Base-by-base conservation (phyloP, 805 yeast species). In the Nakazawaea populi region DNA sequence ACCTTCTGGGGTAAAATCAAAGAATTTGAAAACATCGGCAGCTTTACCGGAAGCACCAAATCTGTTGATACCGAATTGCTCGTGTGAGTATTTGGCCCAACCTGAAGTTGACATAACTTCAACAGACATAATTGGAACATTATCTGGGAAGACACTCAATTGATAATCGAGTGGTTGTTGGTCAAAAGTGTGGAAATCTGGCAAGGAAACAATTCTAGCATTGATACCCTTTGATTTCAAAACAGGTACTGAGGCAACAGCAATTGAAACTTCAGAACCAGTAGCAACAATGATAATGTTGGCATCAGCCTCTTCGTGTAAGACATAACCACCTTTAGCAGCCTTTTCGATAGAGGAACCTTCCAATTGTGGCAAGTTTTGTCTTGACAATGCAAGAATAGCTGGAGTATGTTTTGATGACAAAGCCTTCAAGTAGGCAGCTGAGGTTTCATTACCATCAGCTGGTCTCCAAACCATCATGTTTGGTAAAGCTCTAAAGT, bases 31-130 rank as follows among this genome's bases (percentile, higher is more conserved):
- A 55, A 92, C 79, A 56, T 87, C 89, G 53, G 73, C 71, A 66
- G 85, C 94, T 70, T 88, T 87, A 69, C 96, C 99, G 54, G 97
- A 90, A 55, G 91, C 94, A 80, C 99, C 99, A 68, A 94, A 94
- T 76, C 89, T 83, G 82, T 89, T 83, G 66, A 94, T 78, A 74
- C 97, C 97, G 64, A 92, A 89, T 72, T 90, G 96, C 77, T 87
- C 95, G 76, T 94, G 99, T 54, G 97, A 82, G 78, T 90, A 94
- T 73, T 84, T 87, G 63, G 85, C 76, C 99, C 99, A 94, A 53
- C 97, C 97, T 62, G 79, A 75, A 49, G 96, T 83, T 52, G 96
- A 72, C 83, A 89, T 77, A 48, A 90, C 98, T 82, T 94, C 99
- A 58, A 92, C 88, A 52, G 97, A 89, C 72, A 94, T 58, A 67